Evolutionary conservation across 441 rosid genomes (phyloP), one percentile per base, ranked within the genome.

Genomic region (Biscutella laevigata): DNA sequence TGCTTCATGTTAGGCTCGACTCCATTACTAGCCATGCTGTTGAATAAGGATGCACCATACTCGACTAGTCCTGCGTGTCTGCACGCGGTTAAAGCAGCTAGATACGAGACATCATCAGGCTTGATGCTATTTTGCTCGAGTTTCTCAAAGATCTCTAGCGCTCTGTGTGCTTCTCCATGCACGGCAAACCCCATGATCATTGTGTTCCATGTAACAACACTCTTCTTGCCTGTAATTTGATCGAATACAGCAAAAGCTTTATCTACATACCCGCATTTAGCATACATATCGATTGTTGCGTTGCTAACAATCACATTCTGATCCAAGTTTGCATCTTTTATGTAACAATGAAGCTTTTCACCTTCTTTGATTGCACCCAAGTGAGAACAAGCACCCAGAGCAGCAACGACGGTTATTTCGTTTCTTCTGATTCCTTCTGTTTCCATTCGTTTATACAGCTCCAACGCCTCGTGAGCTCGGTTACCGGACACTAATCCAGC

Each of bases 41-140:
- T 66, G 61, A 89, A 86, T 69, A 86, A 29, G 15, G 70, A 52
- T 33, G 51, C 30, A 35, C 94, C 97, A 12, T 82, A 79, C 39
- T 82, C 91, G 29, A 86, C 95, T 61, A 89, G 62, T 15, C 97
- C 97, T 0, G 80, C 78, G 49, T 89, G 97, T 51, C 86, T 89
- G 67, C 94, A 86, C 0, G 89, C 94, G 5, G 82, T 74, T 10
- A 86, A 24, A 36, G 67, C 88, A 6, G 77, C 84, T 10, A 89
- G 67, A 59, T 79, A 86, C 0, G 95, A 74, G 10, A 84, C 86
- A 11, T 52, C 81, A 68, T 84, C 85, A 0, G 79, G 91, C 42
- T 51, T 57, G 24, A 80, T 61, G 15, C 80, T 71, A 40, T 57
- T 57, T 1, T 11, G 35, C 53, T 44, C 66, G 77, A 89, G 72